Conservation (phyloP, 495 filamentous ascomycete genomes). For the Amphirosellinia nigrospora region DNA sequence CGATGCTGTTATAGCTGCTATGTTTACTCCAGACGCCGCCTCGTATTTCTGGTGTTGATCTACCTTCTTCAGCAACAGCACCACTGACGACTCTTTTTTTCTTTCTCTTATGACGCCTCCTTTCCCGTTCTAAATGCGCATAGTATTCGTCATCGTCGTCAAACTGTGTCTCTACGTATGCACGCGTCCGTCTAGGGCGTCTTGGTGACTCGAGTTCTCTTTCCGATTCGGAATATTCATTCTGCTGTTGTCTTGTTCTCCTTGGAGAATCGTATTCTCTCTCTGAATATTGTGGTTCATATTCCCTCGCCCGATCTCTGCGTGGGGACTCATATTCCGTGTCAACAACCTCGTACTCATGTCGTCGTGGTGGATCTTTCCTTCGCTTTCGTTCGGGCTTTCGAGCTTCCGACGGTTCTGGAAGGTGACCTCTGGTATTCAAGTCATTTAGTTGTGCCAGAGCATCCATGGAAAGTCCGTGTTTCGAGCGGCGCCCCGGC, state of each 20-base stretch:
- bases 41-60: constrained; percentile 39
- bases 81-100: constrained; percentile 70
- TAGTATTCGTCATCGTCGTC: constrained; percentile 30
- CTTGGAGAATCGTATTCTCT: constrained; percentile 38
- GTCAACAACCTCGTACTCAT: constrained; percentile 32
- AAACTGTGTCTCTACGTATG: constrained; percentile 23
- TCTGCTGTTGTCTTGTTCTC: constrained; percentile 42
- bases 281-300: constrained; percentile 30
- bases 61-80: constrained; percentile 70
- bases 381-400: constrained; percentile 33
- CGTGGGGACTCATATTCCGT: constrained; percentile 33
- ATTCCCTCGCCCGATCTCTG: constrained; percentile 29
- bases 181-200: constrained; percentile 27
- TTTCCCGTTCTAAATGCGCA: constrained; percentile 33
- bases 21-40: constrained; percentile 44
- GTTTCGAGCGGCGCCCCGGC: constrained; percentile 26
- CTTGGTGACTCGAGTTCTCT: constrained; percentile 37
- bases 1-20: constrained; percentile 46
- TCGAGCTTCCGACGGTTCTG: constrained; percentile 31
- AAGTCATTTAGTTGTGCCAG: constrained; percentile 66
- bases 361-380: constrained; percentile 29
- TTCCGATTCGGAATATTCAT: constrained; percentile 35
- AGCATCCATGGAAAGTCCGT: constrained; percentile 60
- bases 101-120: constrained; percentile 43
- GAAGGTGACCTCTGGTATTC: constrained; percentile 47